Conservation (phyloP, 371 early-diverging fungal species). For the Gilbertella persicaria region DNA sequence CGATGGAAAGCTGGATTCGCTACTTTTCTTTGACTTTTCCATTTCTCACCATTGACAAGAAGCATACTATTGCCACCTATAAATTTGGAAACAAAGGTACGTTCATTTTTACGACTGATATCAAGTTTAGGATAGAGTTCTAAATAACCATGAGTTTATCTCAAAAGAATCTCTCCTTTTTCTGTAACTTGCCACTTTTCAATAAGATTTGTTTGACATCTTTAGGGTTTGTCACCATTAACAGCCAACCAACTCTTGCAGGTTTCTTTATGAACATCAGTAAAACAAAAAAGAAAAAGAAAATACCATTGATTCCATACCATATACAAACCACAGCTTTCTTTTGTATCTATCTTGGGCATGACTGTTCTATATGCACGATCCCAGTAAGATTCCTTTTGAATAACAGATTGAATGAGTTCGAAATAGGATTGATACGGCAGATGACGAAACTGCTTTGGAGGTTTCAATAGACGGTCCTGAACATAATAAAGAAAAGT, state of each 20-base stretch:
- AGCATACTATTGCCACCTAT: slow-evolving; percentile 10
- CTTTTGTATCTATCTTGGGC: neutral
- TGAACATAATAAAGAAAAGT: neutral
- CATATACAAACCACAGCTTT: slow-evolving; percentile 3
- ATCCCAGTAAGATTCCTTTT: neutral
- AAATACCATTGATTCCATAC: no score
- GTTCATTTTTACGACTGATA: neutral
- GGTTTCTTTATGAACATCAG: no score
- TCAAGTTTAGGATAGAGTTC: slow-evolving; percentile 6
- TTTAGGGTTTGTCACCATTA: slow-evolving; percentile 6
- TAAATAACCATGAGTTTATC: neutral
- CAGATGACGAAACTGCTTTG: neutral
- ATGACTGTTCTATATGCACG: neutral
- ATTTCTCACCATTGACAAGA: slow-evolving; percentile 6
- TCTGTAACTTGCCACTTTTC: slow-evolving; percentile 3
- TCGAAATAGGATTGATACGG: neutral
- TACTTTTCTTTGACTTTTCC: slow-evolving; percentile 22
- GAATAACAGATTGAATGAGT: neutral
- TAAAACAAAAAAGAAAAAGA: no score
- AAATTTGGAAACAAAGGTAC: neutral
- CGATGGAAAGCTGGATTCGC: slow-evolving; percentile 49
- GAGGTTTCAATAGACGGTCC: neutral
- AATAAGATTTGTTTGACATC: slow-evolving; percentile 7
- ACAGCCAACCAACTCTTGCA: no score
- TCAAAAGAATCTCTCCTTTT: slow-evolving; percentile 6